phyloP scores from a whole-genome alignment of 2,329 filamentous ascomycete species.

The Lojkania enalia region DNA sequence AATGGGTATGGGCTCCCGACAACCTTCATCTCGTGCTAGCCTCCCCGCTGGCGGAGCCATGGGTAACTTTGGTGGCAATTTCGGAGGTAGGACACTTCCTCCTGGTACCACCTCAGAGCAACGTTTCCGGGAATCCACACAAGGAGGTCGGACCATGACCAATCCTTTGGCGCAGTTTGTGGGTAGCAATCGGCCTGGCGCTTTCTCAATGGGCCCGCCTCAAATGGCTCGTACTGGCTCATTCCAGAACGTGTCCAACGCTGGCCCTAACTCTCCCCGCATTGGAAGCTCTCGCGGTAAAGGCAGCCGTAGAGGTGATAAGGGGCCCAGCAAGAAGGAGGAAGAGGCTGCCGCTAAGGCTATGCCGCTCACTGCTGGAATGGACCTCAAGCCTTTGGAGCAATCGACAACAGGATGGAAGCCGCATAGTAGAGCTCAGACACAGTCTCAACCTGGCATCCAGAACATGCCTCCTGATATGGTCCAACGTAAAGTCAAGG shows the following conservation, averaged over 20 bases:
- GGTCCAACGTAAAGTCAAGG: slow-evolving; percentile 99
- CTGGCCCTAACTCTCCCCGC: slow-evolving; percentile 71
- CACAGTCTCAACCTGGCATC: slow-evolving; percentile 34
- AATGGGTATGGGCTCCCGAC: slow-evolving; percentile 52
- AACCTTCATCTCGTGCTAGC: slow-evolving; percentile 46
- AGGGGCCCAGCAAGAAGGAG: slow-evolving; percentile 57
- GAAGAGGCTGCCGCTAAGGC: slow-evolving; percentile 73
- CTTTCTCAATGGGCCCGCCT: slow-evolving; percentile 63
- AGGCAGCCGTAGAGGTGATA: slow-evolving; percentile 63
- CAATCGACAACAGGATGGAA: slow-evolving; percentile 84
- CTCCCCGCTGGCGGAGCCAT: slow-evolving; percentile 54
- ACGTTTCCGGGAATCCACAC: slow-evolving; percentile 59
- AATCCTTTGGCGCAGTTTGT: slow-evolving; percentile 64
- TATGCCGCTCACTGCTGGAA: slow-evolving; percentile 87
- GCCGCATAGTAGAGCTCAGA: slow-evolving; percentile 60
- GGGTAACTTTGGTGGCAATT: slow-evolving; percentile 67
- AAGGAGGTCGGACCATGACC: slow-evolving; percentile 35
- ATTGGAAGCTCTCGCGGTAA: slow-evolving; percentile 65
- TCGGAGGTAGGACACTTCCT: slow-evolving; percentile 64
- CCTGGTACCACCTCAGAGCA: slow-evolving; percentile 76
- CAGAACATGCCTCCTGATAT: slow-evolving; percentile 84
- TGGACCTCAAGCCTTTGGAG: slow-evolving; percentile 79
- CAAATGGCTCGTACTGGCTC: slow-evolving; percentile 67
- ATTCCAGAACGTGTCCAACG: slow-evolving; percentile 61
- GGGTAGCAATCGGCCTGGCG: slow-evolving; percentile 57